Base-by-base conservation (phyloP, 1,284 basidiomycete species). In the Trametes sp. region DNA sequence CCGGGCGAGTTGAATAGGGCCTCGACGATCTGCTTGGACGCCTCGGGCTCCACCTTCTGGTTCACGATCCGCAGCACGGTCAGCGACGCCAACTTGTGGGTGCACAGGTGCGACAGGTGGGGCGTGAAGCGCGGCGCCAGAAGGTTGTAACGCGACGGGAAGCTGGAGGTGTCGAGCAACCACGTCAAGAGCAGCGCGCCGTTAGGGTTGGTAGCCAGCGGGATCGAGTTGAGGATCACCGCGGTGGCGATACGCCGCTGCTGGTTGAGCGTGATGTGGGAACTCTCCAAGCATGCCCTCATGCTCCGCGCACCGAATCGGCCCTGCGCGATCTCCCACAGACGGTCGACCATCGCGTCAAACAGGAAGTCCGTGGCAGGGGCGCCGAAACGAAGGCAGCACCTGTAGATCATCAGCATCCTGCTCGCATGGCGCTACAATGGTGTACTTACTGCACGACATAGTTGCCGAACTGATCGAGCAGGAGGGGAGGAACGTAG, bases 391-490 rank as follows among this genome's bases (percentile, higher is more conserved):
- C 94, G 90, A 54, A 99, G 82, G 73, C 96, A 96, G 73, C 95
- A 96, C 74, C 91, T 93, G 9, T 54, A 29, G 53, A 62, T 59
- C 48, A 7, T 53, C 35, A 64, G 72, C 36, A 69, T 56, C 54
- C 23, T n/a, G 38, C 26, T 28, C 31, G 5, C 28, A 7, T 41
- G 48, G 59, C 16, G 31, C 14, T 44, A 45, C 36, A 42, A 14
- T 35, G 53, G 49, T 7, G 57, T 33, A 83, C 90, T 76, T 74
- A 93, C 92, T 97, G 95, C 49, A 98, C 94, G 63, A 99, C 97
- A 74, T 99, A 99, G 78, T 99, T 99, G 61, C 98, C 98, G 69
- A 98, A 96, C 74, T 96, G 93, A 75, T 98, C 97, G 51, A 98
- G 85, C 59, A 99, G 86, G 31, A 99, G 84, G 14, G 98, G 95